A percentile compares a stretch with the other conserved stretches of the same genome.
phyloP scores from a whole-genome alignment of 768 basidiomycete species.

The Tremella fuciformis region DNA sequence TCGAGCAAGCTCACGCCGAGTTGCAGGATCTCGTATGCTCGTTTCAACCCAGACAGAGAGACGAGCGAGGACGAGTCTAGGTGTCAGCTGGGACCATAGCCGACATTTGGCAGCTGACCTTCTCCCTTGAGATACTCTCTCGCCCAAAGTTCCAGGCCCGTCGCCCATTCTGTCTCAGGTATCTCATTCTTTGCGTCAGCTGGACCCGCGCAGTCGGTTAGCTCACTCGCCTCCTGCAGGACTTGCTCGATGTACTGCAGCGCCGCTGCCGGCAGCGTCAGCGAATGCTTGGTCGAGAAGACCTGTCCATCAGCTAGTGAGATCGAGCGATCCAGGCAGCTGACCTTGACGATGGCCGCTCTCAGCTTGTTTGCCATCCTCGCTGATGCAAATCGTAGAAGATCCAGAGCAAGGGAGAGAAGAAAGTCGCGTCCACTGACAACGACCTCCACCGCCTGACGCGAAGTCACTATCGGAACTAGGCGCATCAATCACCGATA shows the following conservation, averaged over 20 bases:
- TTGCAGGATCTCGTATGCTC: constrained; percentile 50
- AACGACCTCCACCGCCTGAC: constrained; percentile 2
- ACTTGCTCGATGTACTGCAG: constrained; percentile 47
- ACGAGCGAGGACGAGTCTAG: constrained; percentile 49
- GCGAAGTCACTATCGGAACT: background rate
- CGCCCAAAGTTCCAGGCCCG: constrained; percentile 48
- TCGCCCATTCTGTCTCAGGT: constrained; percentile 45
- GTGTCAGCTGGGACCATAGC: constrained; percentile 8
- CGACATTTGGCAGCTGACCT: constrained; percentile 30
- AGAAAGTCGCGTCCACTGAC: constrained; percentile 7
- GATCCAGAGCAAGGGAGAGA: background rate
- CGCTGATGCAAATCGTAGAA: background rate
- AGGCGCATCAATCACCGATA: too few relatives aligned
- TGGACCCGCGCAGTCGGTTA: background rate
- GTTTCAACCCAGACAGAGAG: constrained; percentile 41
- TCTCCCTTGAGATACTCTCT: constrained; percentile 51
- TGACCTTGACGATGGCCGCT: constrained; percentile 47
- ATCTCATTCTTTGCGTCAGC: constrained; percentile 38
- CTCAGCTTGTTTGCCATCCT: constrained; percentile 40
- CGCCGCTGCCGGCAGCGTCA: constrained; percentile 47
- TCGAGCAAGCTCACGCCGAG: constrained; percentile 25
- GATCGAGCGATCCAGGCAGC: background rate
- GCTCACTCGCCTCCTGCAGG: constrained; percentile 38
- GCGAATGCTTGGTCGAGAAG: constrained; percentile 50
- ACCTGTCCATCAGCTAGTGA: constrained; percentile 33